These are phyloP conservation scores for Diutina siamensis DNA, from an alignment of 1,139 yeast species.

Conservation along the genomic window DNA sequence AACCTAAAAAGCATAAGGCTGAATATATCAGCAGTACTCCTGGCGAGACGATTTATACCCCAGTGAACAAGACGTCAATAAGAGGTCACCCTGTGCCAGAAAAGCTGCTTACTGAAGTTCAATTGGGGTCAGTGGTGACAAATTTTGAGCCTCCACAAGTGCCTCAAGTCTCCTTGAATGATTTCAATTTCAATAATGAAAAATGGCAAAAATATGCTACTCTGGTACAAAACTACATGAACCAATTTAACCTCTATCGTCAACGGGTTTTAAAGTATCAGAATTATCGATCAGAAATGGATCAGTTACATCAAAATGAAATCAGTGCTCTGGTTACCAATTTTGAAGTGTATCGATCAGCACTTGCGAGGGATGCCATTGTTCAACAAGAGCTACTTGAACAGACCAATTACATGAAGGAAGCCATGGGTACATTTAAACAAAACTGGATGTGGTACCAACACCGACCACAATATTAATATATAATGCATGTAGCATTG, in stretches of 20 bases:
- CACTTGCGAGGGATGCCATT: neutral
- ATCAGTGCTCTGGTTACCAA: slow-evolving; percentile 3
- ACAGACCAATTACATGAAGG: neutral
- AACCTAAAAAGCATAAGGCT: neutral
- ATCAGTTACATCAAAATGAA: neutral
- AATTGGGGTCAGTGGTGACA: neutral
- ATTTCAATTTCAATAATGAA: neutral
- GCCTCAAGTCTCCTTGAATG: neutral
- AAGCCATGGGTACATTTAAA: neutral
- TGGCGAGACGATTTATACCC: slow-evolving; percentile 1
- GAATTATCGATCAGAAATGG: neutral
- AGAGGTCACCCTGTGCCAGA: neutral
- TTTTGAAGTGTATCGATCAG: neutral
- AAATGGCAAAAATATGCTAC: neutral
- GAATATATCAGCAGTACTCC: neutral
- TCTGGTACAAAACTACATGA: neutral
- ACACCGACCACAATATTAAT: neutral
- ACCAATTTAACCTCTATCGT: neutral
- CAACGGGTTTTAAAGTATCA: neutral
- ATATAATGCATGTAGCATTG: too few relatives aligned
- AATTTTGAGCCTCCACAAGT: neutral
- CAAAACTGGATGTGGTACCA: slow-evolving; percentile 1
- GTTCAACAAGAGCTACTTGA: neutral
- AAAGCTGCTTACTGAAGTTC: neutral
- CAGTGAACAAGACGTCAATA: neutral